Percentiles rank a stretch among this genome's conserved stretches.
Evolutionary conservation across 202 grass and related monocot genomes (phyloP).

Genomic region (Setaria italica): DNA sequence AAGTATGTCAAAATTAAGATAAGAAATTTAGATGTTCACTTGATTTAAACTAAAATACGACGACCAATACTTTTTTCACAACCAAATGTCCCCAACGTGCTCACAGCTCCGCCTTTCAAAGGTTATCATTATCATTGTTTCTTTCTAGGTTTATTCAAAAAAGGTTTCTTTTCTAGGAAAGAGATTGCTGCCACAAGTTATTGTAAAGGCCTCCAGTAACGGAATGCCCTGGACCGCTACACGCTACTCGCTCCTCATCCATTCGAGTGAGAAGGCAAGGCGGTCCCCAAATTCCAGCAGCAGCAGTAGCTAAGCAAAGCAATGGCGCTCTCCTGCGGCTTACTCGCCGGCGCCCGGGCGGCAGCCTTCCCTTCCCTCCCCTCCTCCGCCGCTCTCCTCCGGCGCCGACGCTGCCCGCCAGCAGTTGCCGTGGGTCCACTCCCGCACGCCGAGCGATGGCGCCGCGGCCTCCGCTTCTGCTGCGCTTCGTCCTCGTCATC

Average conservation of each 20-base stretch:
- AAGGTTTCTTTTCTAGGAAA: too few species aligned
- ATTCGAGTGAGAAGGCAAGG: background rate
- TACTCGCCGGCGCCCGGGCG: conserved; percentile 47
- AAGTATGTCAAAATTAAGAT: too few species aligned
- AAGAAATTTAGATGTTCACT: too few species aligned
- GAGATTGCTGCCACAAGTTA: too few species aligned
- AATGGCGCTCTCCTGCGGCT: conserved; percentile 57
- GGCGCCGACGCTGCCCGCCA: background rate
- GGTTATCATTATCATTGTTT: too few species aligned
- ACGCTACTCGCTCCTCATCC: background rate
- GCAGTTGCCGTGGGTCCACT: background rate
- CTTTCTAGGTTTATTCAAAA: too few species aligned
- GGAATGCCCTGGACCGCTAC: too few species aligned
- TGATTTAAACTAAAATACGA: too few species aligned
- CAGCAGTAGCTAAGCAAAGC: background rate
- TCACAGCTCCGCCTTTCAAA: too few species aligned
- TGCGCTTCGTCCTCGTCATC: conserved; percentile 45
- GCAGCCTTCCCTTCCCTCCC: conserved; percentile 34
- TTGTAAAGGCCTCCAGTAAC: too few species aligned
- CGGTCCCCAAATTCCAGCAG: background rate
- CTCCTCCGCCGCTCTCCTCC: conserved; percentile 1
- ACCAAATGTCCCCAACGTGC: too few species aligned
- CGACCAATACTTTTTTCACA: too few species aligned
- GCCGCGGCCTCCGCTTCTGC: conserved; percentile 33
- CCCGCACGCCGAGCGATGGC: conserved; percentile 33